Evolutionary conservation across 768 basidiomycete genomes (phyloP), one percentile per base, ranked within the genome.

Genomic region (Melanogaster broomeanus): DNA sequence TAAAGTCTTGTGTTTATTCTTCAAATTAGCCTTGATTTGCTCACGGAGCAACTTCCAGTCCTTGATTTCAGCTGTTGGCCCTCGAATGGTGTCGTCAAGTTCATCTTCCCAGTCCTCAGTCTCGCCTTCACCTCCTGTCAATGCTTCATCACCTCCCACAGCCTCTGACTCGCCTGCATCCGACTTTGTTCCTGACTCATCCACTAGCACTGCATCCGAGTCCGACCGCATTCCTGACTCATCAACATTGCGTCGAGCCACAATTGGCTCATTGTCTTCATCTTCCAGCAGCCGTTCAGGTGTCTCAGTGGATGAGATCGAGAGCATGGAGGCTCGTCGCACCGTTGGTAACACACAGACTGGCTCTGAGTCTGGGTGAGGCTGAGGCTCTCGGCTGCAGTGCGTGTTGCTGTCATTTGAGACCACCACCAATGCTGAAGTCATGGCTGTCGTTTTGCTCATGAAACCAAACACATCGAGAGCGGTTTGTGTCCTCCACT

Each of bases 21-120:
- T 66, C 27, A 74, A 55, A 48, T 72, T 57, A 13, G 45, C 33
- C 43, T 68, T 69, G 53, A 74, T 67, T 44, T 73, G 65, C 6
- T 61, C 49, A 4, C 53, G 52, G 21, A 74, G 58, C 1, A 42
- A 52, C 19, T 48, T 33, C 69, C 69, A 71, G 28, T 57, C 49
- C 3, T 52, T 38, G 40, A 68, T 63, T 18, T 65, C 44, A 33
- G 13, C 27, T 34, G 2, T 53, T 10, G 16, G 47, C n/a, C 53
- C 42, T n/a, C n/a, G n/a, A 18, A 58, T 33, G 16, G 34, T 33
- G 16, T 45, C 56, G 33, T 61, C 57, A 27, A 64, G 48, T 30
- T 64, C 61, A 19, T 54, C 57, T 37, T 66, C 61, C 63, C 63
- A 66, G 13, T 58, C 54, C 16, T 56, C 60, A 51, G 40, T 5